A percentile compares a stretch with the other conserved stretches of the same genome.
Evolutionary conservation across 140 eudicot species (phyloP).

Genomic region (Eryngium alpinum): DNA sequence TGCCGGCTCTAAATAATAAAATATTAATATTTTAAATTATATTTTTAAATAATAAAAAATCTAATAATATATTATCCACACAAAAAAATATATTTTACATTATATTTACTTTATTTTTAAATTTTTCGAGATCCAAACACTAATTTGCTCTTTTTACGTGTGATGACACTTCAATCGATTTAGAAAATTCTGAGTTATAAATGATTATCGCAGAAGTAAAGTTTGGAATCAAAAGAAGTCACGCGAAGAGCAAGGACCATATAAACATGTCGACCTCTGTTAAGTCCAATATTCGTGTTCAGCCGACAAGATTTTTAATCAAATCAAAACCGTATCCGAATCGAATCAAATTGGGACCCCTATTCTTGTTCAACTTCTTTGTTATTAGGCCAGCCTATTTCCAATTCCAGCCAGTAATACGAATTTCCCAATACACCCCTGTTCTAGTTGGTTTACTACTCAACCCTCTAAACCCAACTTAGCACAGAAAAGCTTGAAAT

Average conservation of each 20-base stretch:
- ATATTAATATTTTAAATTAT: too few species aligned
- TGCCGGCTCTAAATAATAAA: too few species aligned
- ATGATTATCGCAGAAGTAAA: too few species aligned
- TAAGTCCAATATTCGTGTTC: constrained; percentile 56
- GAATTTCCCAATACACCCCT: neutral
- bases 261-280: constrained; percentile 35
- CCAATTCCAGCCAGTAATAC: constrained; percentile 17
- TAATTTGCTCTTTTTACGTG: too few species aligned
- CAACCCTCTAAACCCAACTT: too few species aligned
- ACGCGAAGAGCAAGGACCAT: constrained; percentile 9
- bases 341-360: constrained; percentile 42
- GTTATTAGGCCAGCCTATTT: constrained; percentile 12
- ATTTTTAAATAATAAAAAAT: too few species aligned
- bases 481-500: neutral
- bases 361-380: neutral
- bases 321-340: constrained; percentile 53
- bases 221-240: neutral
- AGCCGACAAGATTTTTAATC: constrained; percentile 62
- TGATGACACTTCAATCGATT: too few species aligned
- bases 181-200: too few species aligned
- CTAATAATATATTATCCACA: too few species aligned
- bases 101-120: too few species aligned
- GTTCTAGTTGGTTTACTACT: neutral
- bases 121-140: too few species aligned
- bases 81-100: too few species aligned